These are phyloP conservation scores for Paramecium biaurelia DNA, from an alignment of 73 alveolate species.

Conservation along the genomic window DNA sequence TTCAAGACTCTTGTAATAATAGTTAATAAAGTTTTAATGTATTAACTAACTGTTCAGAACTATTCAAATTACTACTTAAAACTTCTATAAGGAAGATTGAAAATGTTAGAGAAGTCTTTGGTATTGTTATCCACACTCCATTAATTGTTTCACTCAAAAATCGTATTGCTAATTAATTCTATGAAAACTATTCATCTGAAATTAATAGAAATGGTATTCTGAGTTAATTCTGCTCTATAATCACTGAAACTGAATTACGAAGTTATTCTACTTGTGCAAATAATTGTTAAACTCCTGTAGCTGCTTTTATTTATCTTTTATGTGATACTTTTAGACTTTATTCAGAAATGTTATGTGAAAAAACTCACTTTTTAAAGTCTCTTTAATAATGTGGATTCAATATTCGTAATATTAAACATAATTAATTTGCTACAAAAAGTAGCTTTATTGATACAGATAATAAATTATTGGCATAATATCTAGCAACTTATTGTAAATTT, in stretches of 20 bases:
- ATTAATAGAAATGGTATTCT: background rate
- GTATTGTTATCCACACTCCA: background rate
- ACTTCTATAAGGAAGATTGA: background rate
- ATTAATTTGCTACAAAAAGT: background rate
- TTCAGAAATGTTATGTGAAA: background rate
- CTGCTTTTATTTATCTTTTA: conserved; percentile 6
- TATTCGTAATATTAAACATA: background rate
- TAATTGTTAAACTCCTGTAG: conserved; percentile 36
- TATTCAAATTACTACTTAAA: background rate
- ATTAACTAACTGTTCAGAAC: background rate
- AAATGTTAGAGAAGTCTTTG: background rate
- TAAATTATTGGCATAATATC: background rate
- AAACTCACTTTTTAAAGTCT: background rate
- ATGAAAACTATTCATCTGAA: background rate
- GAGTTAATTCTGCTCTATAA: background rate
- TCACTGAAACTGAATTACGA: conserved; percentile 16
- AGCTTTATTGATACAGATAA: background rate
- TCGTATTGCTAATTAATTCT: background rate
- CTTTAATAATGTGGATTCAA: background rate
- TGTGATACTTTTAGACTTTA: conserved; percentile 12
- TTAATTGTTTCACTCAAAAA: background rate
- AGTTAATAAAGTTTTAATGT: background rate
- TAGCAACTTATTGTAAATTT: background rate
- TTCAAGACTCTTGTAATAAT: background rate
- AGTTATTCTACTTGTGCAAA: conserved; percentile 18